Evolutionary conservation across 2,329 filamentous ascomycete genomes (phyloP), one percentile per base, ranked within the genome.

Genomic region (Phoma herbarum): DNA sequence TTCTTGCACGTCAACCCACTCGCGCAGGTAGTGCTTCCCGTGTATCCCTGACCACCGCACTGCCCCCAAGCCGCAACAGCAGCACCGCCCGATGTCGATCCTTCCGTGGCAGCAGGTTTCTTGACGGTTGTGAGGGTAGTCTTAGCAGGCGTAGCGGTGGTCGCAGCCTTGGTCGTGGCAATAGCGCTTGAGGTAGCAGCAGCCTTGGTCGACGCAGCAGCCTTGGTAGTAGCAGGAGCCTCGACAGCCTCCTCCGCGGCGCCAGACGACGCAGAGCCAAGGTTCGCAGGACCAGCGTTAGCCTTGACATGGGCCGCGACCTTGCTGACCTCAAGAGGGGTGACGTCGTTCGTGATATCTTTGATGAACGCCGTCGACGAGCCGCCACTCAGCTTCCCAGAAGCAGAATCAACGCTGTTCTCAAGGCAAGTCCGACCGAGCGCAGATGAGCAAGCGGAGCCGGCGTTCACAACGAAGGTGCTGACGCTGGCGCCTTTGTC

Each of bases 21-120:
- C 2, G 71, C 71, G 51, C 80, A 83, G 10, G 67, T 60, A 0
- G 72, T 78, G 1, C 77, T 60, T 20, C 80, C 81, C 3, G 66
- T 71, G 60, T 71, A 80, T 55, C 72, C 75, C 23, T 65, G 65
- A 14, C 81, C 81, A 58, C 81, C 81, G 64, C 81, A 82, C 67
- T 82, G 80, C 8, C 77, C 77, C 61, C 77, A 83, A 14, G 61
- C 60, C 5, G 59, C 57, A 39, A 72, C 66, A 12, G 66, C 62
- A 23, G 66, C 70, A 25, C 48, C 54, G 16, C 54, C 48, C 6
- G 54, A 57, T 1, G 55, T 8, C 43, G 55, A 43, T 4, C 14
- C 28, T 22, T 37, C 23, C 9, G 66, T 68, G 51, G 66, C 52
- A 42, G 57, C 31, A 33, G 67, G 60, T 51, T 65, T 63, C 31